Evolutionary conservation across 2,329 filamentous ascomycete genomes (phyloP), one percentile per base, ranked within the genome.

Genomic region (Amauroascus verrucosus): DNA sequence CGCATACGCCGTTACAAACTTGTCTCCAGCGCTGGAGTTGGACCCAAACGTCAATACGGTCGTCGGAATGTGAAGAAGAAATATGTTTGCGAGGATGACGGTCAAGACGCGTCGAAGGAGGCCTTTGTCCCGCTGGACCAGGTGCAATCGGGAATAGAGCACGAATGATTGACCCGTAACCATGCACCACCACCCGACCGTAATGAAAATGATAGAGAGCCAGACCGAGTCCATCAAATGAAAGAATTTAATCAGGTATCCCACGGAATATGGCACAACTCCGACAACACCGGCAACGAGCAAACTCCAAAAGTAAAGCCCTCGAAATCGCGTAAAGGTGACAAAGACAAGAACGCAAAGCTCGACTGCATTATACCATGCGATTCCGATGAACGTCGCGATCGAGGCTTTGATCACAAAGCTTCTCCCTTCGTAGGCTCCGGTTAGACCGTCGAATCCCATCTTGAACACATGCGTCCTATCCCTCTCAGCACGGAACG

Each of bases 261-360:
- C 74, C 9, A 75, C 58, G 2, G 70, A 67, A 59, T 76, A 73
- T 2, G 72, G 68, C 3, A 74, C 61, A 33, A 76, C 66, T 22
- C 75, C 75, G 26, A 68, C 48, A 11, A 67, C 65, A 9, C 72
- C 71, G 1, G 74, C 69, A 9, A 72, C 56, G n/a, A 77, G 57
- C 43, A 75, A 62, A 56, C 70, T 73, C 70, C 72, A 77, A 61
- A 77, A 77, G 63, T 77, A 77, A 8, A 76, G 65, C 2, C 74
- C 73, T 26, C 62, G 65, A 47, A 71, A 74, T 50, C 66, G 63
- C 41, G 67, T 69, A 57, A 77, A 77, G 5, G 73, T 76, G 55
- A 72, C 68, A 49, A 75, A 75, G 53, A 76, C 66, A 43, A 76
- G 69, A 40, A 75, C 65, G 54, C 73, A 65, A 26, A 77, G 69